Evolutionary conservation across 2,329 filamentous ascomycete species (phyloP).

Genomic region (Apiospora hydei): DNA sequence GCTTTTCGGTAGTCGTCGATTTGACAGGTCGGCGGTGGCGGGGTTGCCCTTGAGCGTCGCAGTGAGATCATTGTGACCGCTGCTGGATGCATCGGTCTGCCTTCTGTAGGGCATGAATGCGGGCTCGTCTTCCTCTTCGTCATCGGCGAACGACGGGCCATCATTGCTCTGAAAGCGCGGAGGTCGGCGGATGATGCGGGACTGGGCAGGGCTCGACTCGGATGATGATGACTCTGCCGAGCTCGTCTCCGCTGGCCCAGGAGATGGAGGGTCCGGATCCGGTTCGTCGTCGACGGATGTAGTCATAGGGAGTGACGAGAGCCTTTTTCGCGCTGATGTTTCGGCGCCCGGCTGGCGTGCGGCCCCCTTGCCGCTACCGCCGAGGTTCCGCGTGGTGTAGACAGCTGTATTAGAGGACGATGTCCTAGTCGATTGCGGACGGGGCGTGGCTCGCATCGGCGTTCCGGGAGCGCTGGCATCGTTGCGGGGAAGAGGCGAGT

Average conservation of each 20-base stretch:
- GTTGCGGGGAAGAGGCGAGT: slow-evolving; percentile 59
- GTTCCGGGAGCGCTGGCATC: slow-evolving; percentile 55
- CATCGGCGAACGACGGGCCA: slow-evolving; percentile 50
- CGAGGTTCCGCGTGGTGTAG: slow-evolving; percentile 44
- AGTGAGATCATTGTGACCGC: slow-evolving; percentile 52
- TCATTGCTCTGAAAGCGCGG: slow-evolving; percentile 56
- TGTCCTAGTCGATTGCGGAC: slow-evolving; percentile 55
- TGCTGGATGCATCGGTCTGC: slow-evolving; percentile 34
- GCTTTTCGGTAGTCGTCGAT: slow-evolving; percentile 39
- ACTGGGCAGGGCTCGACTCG: slow-evolving; percentile 61
- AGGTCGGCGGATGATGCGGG: slow-evolving; percentile 66
- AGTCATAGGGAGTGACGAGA: slow-evolving; percentile 55
- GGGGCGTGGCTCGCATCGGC: slow-evolving; percentile 51
- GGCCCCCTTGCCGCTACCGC: slow-evolving; percentile 43
- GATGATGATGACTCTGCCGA: slow-evolving; percentile 43
- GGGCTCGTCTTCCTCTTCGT: slow-evolving; percentile 66
- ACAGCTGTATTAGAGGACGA: slow-evolving; percentile 55
- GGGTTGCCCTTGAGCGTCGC: slow-evolving; percentile 60
- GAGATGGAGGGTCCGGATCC: slow-evolving; percentile 51
- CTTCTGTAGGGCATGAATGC: slow-evolving; percentile 60
- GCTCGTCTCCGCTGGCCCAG: slow-evolving; percentile 50
- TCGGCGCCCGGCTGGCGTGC: slow-evolving; percentile 32
- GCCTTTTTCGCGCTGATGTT: slow-evolving; percentile 47
- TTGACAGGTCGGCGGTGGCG: slow-evolving; percentile 40
- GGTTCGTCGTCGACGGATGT: slow-evolving; percentile 41